Evolutionary conservation across 805 yeast species (phyloP), one percentile per base, ranked within the genome.

Genomic region (Lipomyces orientalis): DNA sequence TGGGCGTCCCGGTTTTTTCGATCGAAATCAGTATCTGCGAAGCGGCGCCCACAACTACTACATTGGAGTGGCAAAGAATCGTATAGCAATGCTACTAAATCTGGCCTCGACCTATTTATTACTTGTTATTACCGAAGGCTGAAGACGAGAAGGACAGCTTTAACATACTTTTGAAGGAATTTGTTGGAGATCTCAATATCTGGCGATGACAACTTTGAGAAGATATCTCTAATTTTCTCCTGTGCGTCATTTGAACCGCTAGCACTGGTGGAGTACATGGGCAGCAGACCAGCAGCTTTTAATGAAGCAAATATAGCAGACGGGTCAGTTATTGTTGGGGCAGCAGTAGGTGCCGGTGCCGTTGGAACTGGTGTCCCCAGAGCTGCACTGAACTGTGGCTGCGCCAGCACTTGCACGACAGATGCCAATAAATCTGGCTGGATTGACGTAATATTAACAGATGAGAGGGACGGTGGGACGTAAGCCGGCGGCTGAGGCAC

Each of bases 41-140:
- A 95, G 70, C 99, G 80, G 76, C 91, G 91, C 31, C 98, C 96
- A 80, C 99, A 95, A 22, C 88, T 87, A 16, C 90, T 86, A 81
- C 99, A 95, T 78, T 92, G 94, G 69, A 90, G 85, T 2, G 95
- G 87, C 73, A 88, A 86, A 34, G 80, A 78, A n/a, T 81, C 86
- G 76, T 85, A 90, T 43, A 89, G 79, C 64, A 76, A 77, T 43
- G 79, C 78, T 25, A 79, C 71, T 3, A 79, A 75, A 56, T 74
- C 74, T 0, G 76, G 73, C 1, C 77, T 72, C 2, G 81, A 78
- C 22, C 75, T 68, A 46, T 34, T 22, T 68, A 46, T 29, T 22
- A 37, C 43, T 43, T 9, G 10, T 25, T 43, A n/a, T 43, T n/a
- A 43, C 22, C 49, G n/a, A 16, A 16, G 10, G 10, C n/a, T n/a